Evolutionary conservation across 2,329 filamentous ascomycete species (phyloP), one percentile per base, ranked within the genome.

Genomic region (Colletotrichum godetiae): DNA sequence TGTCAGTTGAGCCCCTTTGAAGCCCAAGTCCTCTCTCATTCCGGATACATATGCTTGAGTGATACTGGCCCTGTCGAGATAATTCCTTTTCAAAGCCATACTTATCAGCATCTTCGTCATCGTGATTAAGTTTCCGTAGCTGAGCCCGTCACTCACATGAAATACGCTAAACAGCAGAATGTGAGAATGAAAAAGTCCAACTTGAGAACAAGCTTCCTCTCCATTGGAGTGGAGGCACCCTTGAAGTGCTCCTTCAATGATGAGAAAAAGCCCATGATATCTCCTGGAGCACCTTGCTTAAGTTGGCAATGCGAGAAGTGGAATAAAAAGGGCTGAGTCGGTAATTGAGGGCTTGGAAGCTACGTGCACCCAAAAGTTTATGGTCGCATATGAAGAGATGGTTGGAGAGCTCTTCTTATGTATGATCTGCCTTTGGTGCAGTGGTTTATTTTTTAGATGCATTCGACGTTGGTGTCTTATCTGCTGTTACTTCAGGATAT

Each of bases 101-200:
- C 12, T 42, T 15, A 19, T 68, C 33, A 55, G 57, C 11, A 31
- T 35, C 13, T 19, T 11, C 3, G 13, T 24, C 13, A 62, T 22
- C 1, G 12, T 0, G 5, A n/a, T 22, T 11, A 2, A 5, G 8
- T 12, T 31, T 15, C 27, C 27, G 27, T 29, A 29, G 4, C 13
- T 2, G 2, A 42, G 37, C 15, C 37, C 22, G 19, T 22, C 4
- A 68, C 65, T 29, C 19, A 68, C 65, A 68, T 62, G 15, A 60
- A 68, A 22, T 62, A 62, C 1, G 56, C 56, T 15, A 68, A 31
- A 29, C 57, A 68, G 29, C 65, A 68, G 56, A 62, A 68, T 7
- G 65, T 68, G 1, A 68, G 56, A 19, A 68, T 68, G 57, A 68
- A 68, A 27, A 68, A 61, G 29, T 68, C 65, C 3, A 68, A 33